Evolutionary conservation across 768 basidiomycete species (phyloP).

Genomic region (Mycena amicta): DNA sequence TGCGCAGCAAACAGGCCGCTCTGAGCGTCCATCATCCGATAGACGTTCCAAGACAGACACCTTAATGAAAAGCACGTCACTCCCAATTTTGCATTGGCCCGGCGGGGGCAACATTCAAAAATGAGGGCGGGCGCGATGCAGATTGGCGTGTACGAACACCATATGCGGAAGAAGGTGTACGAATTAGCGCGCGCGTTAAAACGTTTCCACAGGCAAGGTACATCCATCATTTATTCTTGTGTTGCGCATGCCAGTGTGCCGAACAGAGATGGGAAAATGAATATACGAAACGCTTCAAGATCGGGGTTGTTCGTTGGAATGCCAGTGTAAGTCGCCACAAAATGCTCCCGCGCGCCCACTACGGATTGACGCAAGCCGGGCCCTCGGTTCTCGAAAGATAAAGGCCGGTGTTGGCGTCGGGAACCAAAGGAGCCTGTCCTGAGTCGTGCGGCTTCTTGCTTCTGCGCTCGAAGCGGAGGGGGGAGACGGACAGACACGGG

Average conservation of each 20-base stretch:
- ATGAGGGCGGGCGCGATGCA: too few species aligned
- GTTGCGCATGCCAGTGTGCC: not conserved
- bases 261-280: not conserved
- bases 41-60: not conserved
- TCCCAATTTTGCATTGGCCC: not conserved
- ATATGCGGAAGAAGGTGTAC: too few species aligned
- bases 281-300: too few species aligned
- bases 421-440: too few species aligned
- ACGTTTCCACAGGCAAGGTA: too few species aligned
- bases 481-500: too few species aligned
- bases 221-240: not conserved
- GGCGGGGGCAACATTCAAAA: too few species aligned
- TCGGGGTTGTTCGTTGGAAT: not conserved
- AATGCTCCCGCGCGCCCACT: not conserved
- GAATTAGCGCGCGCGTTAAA: too few species aligned
- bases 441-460: too few species aligned
- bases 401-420: not conserved
- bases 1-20: not conserved
- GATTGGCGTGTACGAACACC: not conserved
- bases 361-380: not conserved
- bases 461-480: not conserved
- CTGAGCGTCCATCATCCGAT: conserved; percentile 6
- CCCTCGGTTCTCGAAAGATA: not conserved
- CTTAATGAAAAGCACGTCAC: conserved; percentile 19
- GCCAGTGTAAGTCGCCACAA: not conserved